Base-by-base conservation (phyloP, 106 monocot species). In the Xerophyta viscosa region DNA sequence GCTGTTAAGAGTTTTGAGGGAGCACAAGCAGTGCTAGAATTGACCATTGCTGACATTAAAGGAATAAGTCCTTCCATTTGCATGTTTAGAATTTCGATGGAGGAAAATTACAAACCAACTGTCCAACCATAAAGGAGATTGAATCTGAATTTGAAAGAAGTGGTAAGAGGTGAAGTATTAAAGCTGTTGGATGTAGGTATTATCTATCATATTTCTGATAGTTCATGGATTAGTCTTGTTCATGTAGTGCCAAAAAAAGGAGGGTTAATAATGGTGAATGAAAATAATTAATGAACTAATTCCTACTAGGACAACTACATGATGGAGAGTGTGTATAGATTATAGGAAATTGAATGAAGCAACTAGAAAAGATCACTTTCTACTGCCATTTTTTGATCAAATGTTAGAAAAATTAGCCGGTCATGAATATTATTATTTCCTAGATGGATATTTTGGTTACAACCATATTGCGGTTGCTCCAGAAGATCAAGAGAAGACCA, bases 401-500 rank as follows among this genome's bases (percentile, higher is more conserved):
- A 46, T 46, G 18, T 20, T 46, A 2, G 46, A 46, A 19, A 46
- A 19, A 46, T 19, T 46, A 18, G 46, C 46, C 8, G 15, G 29
- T 15, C 29, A 54, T 19, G 6, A 8, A 1, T 31, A 28, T 31
- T 36, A 54, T 54, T 54, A 17, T 19, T 31, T 54, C 13, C n/a
- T 54, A 7, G 12, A 54, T 46, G 46, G 46, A 19, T 46, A 46
- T 46, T 46, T 19, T 1, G 46, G 46, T 46, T 30, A 54, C 19
- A 54, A 54, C 20, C 30, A 54, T 3, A 54, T 54, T 54, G 8
- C 29, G 10, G 31, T 31, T 17, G 54, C 30, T 12, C 29, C 28
- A n/a, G 29, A 54, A 54, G 54, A 54, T 31, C 30, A 54, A 54
- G 54, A 54, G 17, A 54, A 54, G 19, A 54, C 29, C 46, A 30